phyloP scores from a whole-genome alignment of 2,329 filamentous ascomycete genomes.

The Tolypocladium guangdongense region DNA sequence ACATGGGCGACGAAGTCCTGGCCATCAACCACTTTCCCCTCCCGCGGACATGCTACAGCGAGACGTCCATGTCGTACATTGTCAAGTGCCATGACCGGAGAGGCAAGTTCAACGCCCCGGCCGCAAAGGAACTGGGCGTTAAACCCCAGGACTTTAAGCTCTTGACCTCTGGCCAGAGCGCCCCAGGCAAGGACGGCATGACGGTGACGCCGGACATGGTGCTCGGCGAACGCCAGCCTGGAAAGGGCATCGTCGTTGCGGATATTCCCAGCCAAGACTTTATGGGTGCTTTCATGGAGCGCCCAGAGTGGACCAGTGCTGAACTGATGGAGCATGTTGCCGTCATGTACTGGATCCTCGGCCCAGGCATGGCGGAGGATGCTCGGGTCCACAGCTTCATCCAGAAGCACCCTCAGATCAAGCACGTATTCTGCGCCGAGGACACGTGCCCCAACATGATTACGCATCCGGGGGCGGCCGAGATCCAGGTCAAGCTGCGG shows the following conservation, averaged over 20 bases:
- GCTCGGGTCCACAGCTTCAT: slow-evolving; percentile 60
- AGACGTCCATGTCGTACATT: slow-evolving; percentile 74
- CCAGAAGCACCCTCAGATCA: slow-evolving; percentile 42
- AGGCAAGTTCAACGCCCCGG: slow-evolving; percentile 65
- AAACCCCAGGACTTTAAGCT: slow-evolving; percentile 41
- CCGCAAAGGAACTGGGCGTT: slow-evolving; percentile 56
- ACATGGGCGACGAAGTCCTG: slow-evolving; percentile 7
- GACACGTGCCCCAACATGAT: slow-evolving; percentile 70
- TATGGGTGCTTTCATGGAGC: slow-evolving; percentile 55
- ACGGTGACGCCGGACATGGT: slow-evolving; percentile 82
- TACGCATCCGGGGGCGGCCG: slow-evolving; percentile 54
- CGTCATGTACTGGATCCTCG: slow-evolving; percentile 73
- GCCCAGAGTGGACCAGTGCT: slow-evolving; percentile 59
- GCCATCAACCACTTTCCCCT: slow-evolving; percentile 29
- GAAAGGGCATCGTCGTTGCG: slow-evolving; percentile 66
- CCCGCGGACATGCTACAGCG: slow-evolving; percentile 55
- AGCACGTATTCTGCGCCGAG: slow-evolving; percentile 68
- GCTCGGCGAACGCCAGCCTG: slow-evolving; percentile 53
- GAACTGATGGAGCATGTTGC: slow-evolving; percentile 57
- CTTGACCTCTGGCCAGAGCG: slow-evolving; percentile 52
- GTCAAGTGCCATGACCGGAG: slow-evolving; percentile 65
- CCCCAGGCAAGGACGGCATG: slow-evolving; percentile 52
- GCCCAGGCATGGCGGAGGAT: slow-evolving; percentile 53
- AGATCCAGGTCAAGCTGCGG: slow-evolving; percentile 57
- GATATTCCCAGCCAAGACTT: slow-evolving; percentile 66